Evolutionary conservation across 2,329 filamentous ascomycete genomes (phyloP).

Genomic region (Nigrospora osmanthi): DNA sequence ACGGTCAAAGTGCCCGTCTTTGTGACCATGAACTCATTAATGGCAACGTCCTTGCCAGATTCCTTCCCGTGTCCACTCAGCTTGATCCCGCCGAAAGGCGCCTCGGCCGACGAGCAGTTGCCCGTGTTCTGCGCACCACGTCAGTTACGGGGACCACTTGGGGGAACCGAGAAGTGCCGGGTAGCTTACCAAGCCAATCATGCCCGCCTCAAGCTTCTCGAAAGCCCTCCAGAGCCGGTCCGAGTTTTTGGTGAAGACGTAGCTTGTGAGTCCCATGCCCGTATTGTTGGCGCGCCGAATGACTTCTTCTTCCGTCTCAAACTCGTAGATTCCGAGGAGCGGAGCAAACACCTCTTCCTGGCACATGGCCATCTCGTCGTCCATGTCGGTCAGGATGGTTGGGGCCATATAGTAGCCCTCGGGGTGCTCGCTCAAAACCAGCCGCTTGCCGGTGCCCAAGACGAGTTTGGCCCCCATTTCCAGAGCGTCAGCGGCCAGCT

Average conservation of each 20-base stretch:
- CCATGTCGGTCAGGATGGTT: slow-evolving; percentile 42
- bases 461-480: slow-evolving; percentile 56
- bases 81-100: slow-evolving; percentile 41
- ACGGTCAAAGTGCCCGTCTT: slow-evolving; percentile 37
- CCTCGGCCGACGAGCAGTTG: slow-evolving; percentile 32
- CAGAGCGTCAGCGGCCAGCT: slow-evolving; percentile 57
- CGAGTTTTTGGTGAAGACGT: slow-evolving; percentile 52
- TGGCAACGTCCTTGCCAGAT: slow-evolving; percentile 36
- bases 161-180: rapidly evolving
- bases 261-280: slow-evolving; percentile 50
- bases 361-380: slow-evolving; percentile 36
- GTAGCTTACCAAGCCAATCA: slow-evolving; percentile 35
- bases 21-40: slow-evolving; percentile 36
- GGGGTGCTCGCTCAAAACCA: slow-evolving; percentile 10
- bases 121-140: slow-evolving; percentile 27
- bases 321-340: slow-evolving; percentile 45
- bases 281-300: slow-evolving; percentile 47
- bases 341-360: slow-evolving; percentile 52
- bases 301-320: slow-evolving; percentile 50
- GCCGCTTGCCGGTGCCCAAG: slow-evolving; percentile 49
- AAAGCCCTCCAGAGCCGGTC: slow-evolving; percentile 50
- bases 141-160: not conserved
- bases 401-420: slow-evolving; percentile 60
- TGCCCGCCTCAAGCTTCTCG: slow-evolving; percentile 50
- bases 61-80: slow-evolving; percentile 39